phyloP scores from a whole-genome alignment of 2,329 filamentous ascomycete genomes.

The Colletotrichum eleusines region DNA sequence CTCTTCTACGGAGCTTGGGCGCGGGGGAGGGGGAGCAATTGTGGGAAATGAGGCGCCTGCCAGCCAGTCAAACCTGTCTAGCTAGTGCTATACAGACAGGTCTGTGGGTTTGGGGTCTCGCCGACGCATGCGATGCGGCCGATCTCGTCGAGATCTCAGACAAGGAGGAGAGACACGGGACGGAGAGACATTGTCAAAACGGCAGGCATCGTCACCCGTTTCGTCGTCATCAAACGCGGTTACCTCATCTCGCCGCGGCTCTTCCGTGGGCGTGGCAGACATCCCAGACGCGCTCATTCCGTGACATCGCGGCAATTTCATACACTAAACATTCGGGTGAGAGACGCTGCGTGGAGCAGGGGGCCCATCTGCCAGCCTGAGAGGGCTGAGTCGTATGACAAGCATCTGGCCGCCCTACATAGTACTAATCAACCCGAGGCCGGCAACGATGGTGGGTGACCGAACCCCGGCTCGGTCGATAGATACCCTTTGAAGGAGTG shows the following conservation, averaged over 20 bases:
- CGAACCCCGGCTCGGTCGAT: slow-evolving; percentile 40
- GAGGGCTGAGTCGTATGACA: slow-evolving; percentile 43
- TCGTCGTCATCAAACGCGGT: slow-evolving; percentile 26
- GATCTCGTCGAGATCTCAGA: slow-evolving; percentile 40
- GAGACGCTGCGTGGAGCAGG: slow-evolving; percentile 37
- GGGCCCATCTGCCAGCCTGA: slow-evolving; percentile 36
- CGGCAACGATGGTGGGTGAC: slow-evolving; percentile 36
- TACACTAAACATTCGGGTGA: slow-evolving; percentile 23
- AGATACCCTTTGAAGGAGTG: slow-evolving; percentile 42
- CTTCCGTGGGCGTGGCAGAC: slow-evolving; percentile 21
- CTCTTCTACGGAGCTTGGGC: background rate
- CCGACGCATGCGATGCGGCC: slow-evolving; percentile 35
- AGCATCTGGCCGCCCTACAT: slow-evolving; percentile 31
- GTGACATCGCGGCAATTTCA: slow-evolving; percentile 39
- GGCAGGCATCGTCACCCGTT: slow-evolving; percentile 34
- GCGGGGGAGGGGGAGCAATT: too few species aligned
- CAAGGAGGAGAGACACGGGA: slow-evolving; percentile 40
- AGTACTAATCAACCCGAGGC: slow-evolving; percentile 41
- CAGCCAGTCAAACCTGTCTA: too few species aligned
- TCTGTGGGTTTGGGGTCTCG: slow-evolving; percentile 34
- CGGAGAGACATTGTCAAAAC: slow-evolving; percentile 27
- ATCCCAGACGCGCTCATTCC: slow-evolving; percentile 41
- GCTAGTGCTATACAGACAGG: too few species aligned
- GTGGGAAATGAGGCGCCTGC: slow-evolving; percentile 27
- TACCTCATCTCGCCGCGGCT: slow-evolving; percentile 38